Percentiles rank a stretch among this genome's conserved stretches.
These are phyloP conservation scores for Alnus glutinosa DNA, from an alignment of 306 rosid genomes.

Conservation along the genomic window DNA sequence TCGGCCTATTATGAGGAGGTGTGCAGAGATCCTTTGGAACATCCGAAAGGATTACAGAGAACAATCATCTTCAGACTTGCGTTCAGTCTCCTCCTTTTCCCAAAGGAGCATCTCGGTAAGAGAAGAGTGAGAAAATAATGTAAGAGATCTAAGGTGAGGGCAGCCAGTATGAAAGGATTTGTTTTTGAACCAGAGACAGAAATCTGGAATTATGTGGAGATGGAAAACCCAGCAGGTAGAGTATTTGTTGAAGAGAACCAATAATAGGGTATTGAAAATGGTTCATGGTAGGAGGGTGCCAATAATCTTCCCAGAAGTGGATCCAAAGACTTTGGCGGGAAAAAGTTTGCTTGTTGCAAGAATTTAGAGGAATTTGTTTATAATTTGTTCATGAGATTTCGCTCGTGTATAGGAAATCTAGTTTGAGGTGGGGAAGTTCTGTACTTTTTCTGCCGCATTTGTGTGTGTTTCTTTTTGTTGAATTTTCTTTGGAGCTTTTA, in stretches of 20 bases:
- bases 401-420: conserved; percentile 32
- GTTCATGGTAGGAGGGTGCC: conserved; percentile 10
- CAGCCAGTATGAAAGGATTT: not conserved
- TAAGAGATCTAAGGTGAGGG: not conserved
- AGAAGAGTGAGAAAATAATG: conserved; percentile 26
- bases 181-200: conserved; percentile 16
- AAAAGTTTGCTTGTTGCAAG: not conserved
- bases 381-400: conserved; percentile 10
- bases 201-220: not conserved
- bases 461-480: not conserved
- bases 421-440: not conserved
- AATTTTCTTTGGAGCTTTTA: not conserved
- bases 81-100: conserved; percentile 61
- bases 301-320: not conserved
- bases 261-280: not conserved
- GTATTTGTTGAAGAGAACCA: not conserved
- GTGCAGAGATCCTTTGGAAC: conserved; percentile 92
- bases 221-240: not conserved
- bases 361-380: not conserved
- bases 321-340: not conserved
- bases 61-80: conserved; percentile 48
- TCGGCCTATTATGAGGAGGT: conserved; percentile 84
- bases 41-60: conserved; percentile 87
- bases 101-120: conserved; percentile 43
- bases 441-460: not conserved